A percentile compares a stretch with the other conserved stretches of the same genome.
phyloP scores from a whole-genome alignment of 176 grass and related monocot genomes.

The Aegilops tauschii region DNA sequence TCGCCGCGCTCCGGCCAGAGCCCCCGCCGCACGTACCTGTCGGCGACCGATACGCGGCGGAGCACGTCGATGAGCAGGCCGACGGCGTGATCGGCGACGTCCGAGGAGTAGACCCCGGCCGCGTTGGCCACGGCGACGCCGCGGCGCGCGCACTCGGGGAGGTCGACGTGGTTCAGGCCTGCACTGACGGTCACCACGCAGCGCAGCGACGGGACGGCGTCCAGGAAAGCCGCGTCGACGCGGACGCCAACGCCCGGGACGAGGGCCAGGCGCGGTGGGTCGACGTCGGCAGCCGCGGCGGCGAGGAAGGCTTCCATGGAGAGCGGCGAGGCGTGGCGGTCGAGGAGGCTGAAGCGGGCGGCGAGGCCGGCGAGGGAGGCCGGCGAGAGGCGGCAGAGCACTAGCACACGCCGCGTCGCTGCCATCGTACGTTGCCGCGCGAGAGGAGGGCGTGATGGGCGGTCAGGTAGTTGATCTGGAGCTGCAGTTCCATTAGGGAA shows the following conservation, averaged over 20 bases:
- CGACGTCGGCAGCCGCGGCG: background rate
- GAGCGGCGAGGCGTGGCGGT: slow-evolving; percentile 2
- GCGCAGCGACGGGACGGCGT: slow-evolving; percentile 30
- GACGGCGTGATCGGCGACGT: slow-evolving; percentile 42
- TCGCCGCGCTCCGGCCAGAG: slow-evolving; percentile 17
- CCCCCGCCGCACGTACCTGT: slow-evolving; percentile 28
- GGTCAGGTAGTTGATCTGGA: background rate
- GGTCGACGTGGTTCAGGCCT: slow-evolving; percentile 40
- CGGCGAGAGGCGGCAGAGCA: slow-evolving; percentile 4
- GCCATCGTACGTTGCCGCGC: background rate
- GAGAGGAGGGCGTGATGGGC: background rate
- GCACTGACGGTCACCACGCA: slow-evolving; percentile 15
- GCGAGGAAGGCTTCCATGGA: slow-evolving; percentile 35
- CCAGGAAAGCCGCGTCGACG: slow-evolving; percentile 17
- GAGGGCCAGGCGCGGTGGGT: background rate
- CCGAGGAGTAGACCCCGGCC: slow-evolving; percentile 19
- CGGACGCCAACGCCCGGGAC: background rate
- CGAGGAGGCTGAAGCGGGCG: slow-evolving; percentile 26
- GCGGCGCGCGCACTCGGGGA: slow-evolving; percentile 38
- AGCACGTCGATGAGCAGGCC: slow-evolving; percentile 39
- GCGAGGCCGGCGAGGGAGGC: background rate
- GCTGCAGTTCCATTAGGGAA: too few species aligned
- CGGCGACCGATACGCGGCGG: slow-evolving; percentile 17
- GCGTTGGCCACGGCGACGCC: slow-evolving; percentile 41
- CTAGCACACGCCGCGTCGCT: background rate